A percentile compares a stretch with the other conserved stretches of the same genome.
These are phyloP conservation scores for Camellia japonica DNA, from an alignment of 148 eudicot species.

Conservation along the genomic window DNA sequence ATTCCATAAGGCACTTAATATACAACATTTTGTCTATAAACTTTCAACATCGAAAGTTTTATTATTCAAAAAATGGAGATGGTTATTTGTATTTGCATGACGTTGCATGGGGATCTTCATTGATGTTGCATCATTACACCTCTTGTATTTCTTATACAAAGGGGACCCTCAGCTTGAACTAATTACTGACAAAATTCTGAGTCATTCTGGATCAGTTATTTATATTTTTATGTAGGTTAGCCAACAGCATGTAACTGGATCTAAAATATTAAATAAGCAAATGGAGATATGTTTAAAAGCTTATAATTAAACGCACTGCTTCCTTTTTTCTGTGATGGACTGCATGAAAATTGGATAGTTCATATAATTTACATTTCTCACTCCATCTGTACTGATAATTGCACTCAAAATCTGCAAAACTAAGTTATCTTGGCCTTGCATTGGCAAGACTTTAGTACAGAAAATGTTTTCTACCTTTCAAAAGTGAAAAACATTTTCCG, in stretches of 20 bases:
- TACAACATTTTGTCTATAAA: background rate
- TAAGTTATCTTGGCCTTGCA: background rate
- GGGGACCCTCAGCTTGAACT: background rate
- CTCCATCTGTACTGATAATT: background rate
- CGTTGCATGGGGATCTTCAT: background rate
- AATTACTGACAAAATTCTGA: background rate
- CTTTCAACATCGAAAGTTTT: background rate
- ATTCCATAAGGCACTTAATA: no score
- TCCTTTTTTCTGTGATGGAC: background rate
- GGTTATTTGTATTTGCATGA: background rate
- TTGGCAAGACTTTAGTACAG: no score
- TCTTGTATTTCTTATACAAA: background rate
- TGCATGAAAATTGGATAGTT: background rate
- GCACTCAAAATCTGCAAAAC: background rate
- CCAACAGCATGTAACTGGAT: background rate
- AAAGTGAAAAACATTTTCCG: no score
- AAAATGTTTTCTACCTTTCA: no score
- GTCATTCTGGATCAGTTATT: background rate
- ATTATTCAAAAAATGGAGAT: background rate
- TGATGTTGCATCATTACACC: background rate
- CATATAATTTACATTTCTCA: background rate
- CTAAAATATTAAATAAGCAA: background rate
- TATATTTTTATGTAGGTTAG: background rate
- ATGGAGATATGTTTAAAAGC: background rate
- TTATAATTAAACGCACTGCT: background rate